phyloP scores from a whole-genome alignment of 306 rosid species.

The Alnus glutinosa region DNA sequence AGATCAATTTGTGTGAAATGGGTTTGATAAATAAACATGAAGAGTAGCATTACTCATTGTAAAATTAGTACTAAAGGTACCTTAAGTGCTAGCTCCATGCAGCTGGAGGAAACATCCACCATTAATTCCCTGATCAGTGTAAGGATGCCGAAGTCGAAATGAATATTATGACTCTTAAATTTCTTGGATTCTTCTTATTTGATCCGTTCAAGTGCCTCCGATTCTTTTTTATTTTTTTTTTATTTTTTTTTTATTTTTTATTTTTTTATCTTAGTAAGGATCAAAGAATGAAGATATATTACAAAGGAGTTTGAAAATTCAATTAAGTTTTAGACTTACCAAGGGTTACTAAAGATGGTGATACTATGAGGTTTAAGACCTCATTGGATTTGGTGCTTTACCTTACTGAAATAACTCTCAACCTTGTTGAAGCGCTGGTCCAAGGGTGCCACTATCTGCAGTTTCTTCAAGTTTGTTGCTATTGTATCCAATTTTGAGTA shows the following conservation, averaged over 20 bases:
- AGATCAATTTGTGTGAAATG: no score
- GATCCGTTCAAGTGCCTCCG: constrained; percentile 35
- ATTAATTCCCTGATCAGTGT: constrained; percentile 32
- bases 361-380: no score
- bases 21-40: no score
- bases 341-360: background rate
- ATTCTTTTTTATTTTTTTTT: background rate
- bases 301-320: background rate
- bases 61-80: background rate
- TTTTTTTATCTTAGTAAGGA: background rate
- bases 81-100: constrained; percentile 45
- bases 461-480: background rate
- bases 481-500: constrained; percentile 28
- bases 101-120: constrained; percentile 45
- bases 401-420: background rate
- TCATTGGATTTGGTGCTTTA: background rate
- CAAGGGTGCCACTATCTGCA: constrained; percentile 2
- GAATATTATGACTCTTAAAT: constrained; percentile 28
- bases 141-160: constrained; percentile 38
- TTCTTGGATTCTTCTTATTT: constrained; percentile 37
- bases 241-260: no score
- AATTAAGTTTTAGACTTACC: background rate
- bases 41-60: background rate
- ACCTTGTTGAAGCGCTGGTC: background rate
- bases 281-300: background rate